Evolutionary conservation across 176 grass and related monocot genomes (phyloP).

Genomic region (sorghum (Sorghum bicolor)): DNA sequence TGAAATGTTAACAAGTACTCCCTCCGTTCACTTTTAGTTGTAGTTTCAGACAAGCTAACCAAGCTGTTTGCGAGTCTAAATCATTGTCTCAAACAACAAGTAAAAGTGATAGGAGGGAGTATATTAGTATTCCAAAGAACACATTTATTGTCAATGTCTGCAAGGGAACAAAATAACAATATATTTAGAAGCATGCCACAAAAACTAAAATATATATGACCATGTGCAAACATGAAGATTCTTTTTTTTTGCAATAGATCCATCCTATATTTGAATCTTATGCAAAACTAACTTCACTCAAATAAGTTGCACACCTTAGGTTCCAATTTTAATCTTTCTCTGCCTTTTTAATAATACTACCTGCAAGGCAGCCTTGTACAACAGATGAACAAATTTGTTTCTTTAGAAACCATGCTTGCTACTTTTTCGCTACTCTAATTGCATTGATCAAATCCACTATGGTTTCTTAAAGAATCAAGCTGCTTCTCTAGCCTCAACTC

Average conservation of each 20-base stretch:
- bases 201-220: neutral
- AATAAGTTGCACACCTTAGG: neutral
- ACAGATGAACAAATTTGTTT: neutral
- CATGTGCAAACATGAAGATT: neutral
- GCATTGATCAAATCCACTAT: neutral
- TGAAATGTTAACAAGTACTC: neutral
- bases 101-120: neutral
- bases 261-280: neutral
- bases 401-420: neutral
- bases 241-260: neutral
- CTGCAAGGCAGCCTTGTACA: neutral
- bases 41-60: neutral
- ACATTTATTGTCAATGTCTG: no score
- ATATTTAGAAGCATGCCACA: conserved; percentile 4
- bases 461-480: conserved; percentile 20
- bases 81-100: neutral
- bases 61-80: neutral
- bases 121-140: neutral
- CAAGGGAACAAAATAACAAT: neutral
- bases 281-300: neutral
- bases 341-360: conserved; percentile 2
- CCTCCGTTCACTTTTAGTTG: no score
- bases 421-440: neutral
- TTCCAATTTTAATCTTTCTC: neutral
- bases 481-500: conserved; percentile 9